A percentile compares a stretch with the other conserved stretches of the same genome.
Evolutionary conservation across 805 yeast species (phyloP).

Genomic region (Candida hispaniensis): DNA sequence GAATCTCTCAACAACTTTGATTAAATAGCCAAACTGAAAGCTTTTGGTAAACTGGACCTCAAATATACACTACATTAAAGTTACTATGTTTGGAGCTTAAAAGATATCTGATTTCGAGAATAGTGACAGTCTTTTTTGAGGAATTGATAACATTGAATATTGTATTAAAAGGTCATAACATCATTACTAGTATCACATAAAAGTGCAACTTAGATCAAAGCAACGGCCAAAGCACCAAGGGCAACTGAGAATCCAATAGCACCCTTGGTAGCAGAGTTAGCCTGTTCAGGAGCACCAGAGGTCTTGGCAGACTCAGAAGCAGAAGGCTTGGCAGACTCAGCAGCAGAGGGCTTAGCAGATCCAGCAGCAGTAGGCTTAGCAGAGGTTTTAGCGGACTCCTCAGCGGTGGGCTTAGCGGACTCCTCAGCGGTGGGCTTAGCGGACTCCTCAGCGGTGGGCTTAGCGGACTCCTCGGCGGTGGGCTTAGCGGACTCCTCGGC

Average conservation of each 20-base stretch:
- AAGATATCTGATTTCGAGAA: no score
- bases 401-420: constrained; percentile 1
- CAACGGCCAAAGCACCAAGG: constrained; percentile 10
- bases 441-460: constrained; percentile 1
- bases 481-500: not conserved
- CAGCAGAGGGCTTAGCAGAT: constrained; percentile 4
- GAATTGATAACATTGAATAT: not conserved
- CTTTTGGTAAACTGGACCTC: no score
- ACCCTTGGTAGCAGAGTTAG: constrained; percentile 9
- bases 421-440: not conserved
- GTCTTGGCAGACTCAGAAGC: not conserved
- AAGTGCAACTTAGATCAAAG: constrained; percentile 8
- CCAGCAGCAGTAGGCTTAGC: constrained; percentile 2
- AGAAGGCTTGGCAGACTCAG: constrained; percentile 8
- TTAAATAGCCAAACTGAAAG: no score
- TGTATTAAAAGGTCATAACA: constrained; percentile 13
- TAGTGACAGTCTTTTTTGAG: no score
- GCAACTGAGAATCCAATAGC: constrained; percentile 4
- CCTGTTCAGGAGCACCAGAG: constrained; percentile 10
- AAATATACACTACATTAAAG: no score
- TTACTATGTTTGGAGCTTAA: no score
- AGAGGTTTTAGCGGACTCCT: constrained; percentile 3
- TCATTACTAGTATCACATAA: constrained; percentile 1
- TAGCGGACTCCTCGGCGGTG: constrained; percentile 3
- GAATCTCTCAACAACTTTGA: no score